Percentiles rank a stretch among this genome's conserved stretches.
These are phyloP conservation scores for Cerioporus squamosus DNA, from an alignment of 1,284 basidiomycete genomes.

Conservation along the genomic window DNA sequence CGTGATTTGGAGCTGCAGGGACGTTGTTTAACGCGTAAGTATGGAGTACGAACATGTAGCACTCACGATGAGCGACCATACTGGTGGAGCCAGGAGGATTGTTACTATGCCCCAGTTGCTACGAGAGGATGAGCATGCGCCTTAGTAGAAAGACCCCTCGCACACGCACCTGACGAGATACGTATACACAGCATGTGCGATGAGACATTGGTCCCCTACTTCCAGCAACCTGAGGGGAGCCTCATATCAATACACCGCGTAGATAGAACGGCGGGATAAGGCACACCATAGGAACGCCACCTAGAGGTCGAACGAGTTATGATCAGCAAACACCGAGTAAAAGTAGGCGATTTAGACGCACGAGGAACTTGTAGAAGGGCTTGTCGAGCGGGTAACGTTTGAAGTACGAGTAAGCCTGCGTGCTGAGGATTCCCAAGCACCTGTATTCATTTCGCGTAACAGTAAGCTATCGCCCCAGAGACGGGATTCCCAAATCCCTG, in stretches of 20 bases:
- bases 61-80: constrained; percentile 62
- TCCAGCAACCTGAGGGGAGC: constrained; percentile 48
- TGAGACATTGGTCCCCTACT: constrained; percentile 54
- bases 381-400: constrained; percentile 58
- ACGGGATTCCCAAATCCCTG: too few relatives aligned
- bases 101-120: constrained; percentile 53
- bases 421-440: constrained; percentile 53
- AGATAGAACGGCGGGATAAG: background rate
- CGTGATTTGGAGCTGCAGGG: constrained; percentile 55
- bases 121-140: background rate
- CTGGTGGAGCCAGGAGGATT: constrained; percentile 45
- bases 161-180: constrained; percentile 40
- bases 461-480: background rate
- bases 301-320: constrained; percentile 31
- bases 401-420: constrained; percentile 59
- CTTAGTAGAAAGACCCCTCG: background rate
- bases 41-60: background rate
- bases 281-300: constrained; percentile 50
- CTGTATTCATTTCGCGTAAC: constrained; percentile 28
- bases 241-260: constrained; percentile 1
- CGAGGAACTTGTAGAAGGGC: constrained; percentile 55
- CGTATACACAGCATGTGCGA: constrained; percentile 60
- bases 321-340: background rate
- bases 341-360: constrained; percentile 37
- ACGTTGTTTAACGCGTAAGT: background rate